Base-by-base conservation (phyloP, 2,329 filamentous ascomycete species). In the Dothideomycetes sp. region DNA sequence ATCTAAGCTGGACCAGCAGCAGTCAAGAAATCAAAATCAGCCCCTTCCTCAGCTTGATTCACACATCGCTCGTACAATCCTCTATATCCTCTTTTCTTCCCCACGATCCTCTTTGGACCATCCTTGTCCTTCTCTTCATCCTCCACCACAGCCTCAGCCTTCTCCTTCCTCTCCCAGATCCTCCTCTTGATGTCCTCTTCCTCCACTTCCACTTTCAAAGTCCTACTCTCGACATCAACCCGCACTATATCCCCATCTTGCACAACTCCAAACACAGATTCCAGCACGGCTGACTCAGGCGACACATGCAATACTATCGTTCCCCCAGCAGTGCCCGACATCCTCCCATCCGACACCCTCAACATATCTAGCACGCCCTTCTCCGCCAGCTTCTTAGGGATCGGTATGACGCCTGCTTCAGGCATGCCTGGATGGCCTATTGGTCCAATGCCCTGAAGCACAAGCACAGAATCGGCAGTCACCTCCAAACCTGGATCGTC, bases 21-120 rank as follows among this genome's bases (percentile, higher is more conserved):
- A 7, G 52, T 76, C 39, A 80, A 54, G 42, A 80, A 79, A 45
- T 74, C 73, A 56, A 80, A 79, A 51, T 80, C 75, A 0, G 66
- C 72, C 0, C 76, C 76, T 2, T 65, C 49, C 45, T 79, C 65
- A 0, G 75, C 75, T 52, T 78, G 73, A 14, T 74, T 77, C 0
- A 79, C 76, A 12, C 62, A 64, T 4, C 72, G 59, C 63, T 75
- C 66, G 51, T 77, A 80, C 35, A 80, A 49, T 0, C 73, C 75
- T 2, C 71, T 58, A 55, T 79, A 80, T 0, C 75, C 76, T 48
- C 75, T 65, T 48, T 60, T 11, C 7, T 22, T 34, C 5, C 37
- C 31, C 5, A 5, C 5, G 4, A 34, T 39, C 14, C 45, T 38
- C 53, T 51, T 12, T 53, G 46, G 11, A 53, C 52, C 42, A 50